These are phyloP conservation scores for Saccharomycopsis fodiens DNA, from an alignment of 805 yeast genomes.

Conservation along the genomic window DNA sequence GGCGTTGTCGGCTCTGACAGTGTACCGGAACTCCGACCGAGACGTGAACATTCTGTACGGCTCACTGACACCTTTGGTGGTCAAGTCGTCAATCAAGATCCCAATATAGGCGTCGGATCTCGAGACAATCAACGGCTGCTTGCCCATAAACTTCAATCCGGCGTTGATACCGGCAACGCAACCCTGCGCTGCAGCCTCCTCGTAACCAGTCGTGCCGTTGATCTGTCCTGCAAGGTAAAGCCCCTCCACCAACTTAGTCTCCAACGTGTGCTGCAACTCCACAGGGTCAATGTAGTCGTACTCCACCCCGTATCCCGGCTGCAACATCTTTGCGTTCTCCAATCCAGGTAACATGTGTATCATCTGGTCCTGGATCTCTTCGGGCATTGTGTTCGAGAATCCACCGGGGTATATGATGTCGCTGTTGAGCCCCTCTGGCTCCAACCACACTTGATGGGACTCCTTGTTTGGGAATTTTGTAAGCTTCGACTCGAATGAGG, in stretches of 20 bases:
- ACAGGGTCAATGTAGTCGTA: slow-evolving; percentile 95
- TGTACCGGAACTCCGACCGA: slow-evolving; percentile 85
- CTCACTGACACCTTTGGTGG: slow-evolving; percentile 92
- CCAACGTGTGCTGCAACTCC: slow-evolving; percentile 68
- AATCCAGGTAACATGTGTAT: slow-evolving; percentile 79
- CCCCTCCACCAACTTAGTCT: slow-evolving; percentile 73
- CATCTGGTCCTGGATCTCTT: slow-evolving; percentile 73
- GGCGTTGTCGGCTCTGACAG: slow-evolving; percentile 91
- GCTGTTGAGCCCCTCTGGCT: slow-evolving; percentile 89
- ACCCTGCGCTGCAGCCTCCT: slow-evolving; percentile 98
- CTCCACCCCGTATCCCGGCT: slow-evolving; percentile 99
- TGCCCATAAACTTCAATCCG: slow-evolving; percentile 44
- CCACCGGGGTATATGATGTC: slow-evolving; percentile 95
- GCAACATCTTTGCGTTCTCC: slow-evolving; percentile 78
- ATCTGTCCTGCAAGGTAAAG: slow-evolving; percentile 92
- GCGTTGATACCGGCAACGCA: slow-evolving; percentile 94
- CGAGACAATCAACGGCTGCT: slow-evolving; percentile 44
- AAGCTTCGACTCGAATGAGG: slow-evolving; percentile 88
- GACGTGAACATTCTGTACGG: slow-evolving; percentile 98
- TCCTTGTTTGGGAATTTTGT: slow-evolving; percentile 70
- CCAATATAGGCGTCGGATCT: slow-evolving; percentile 89
- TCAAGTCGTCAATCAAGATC: slow-evolving; percentile 85
- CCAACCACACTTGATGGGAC: slow-evolving; percentile 85
- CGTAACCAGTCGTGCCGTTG: slow-evolving; percentile 98
- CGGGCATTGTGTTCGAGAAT: slow-evolving; percentile 93